Evolutionary conservation across 2,329 filamentous ascomycete genomes (phyloP).

Genomic region (Trichoderma arundinaceum): DNA sequence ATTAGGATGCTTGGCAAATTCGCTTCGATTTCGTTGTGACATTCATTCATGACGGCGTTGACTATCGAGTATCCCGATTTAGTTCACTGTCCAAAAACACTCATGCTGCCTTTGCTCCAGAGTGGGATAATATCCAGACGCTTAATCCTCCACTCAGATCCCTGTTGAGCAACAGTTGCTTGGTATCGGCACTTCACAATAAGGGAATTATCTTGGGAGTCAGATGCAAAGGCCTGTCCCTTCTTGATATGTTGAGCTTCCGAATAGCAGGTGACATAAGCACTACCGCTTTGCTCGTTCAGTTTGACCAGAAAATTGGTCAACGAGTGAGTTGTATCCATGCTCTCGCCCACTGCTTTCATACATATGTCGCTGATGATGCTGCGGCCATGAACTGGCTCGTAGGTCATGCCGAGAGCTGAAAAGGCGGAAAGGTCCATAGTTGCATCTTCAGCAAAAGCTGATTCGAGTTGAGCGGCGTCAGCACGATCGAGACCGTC

Average conservation of each 20-base stretch:
- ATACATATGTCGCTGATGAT: conserved; percentile 1
- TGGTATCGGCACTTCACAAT: conserved; percentile 2
- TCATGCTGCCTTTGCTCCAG: conserved; percentile 11
- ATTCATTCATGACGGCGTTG: neutral
- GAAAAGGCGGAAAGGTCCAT: conserved; percentile 2
- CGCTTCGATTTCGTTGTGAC: neutral
- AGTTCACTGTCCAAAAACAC: neutral
- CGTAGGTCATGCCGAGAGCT: neutral
- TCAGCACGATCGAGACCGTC: conserved; percentile 10
- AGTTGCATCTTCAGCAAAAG: conserved; percentile 2
- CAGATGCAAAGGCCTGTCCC: neutral
- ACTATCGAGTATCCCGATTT: neutral
- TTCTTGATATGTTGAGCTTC: conserved; percentile 18
- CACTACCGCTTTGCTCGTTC: neutral
- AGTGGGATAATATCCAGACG: conserved; percentile 1
- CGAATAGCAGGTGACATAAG: neutral
- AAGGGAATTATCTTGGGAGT: neutral
- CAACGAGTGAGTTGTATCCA: conserved; percentile 11
- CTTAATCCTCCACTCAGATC: conserved; percentile 1
- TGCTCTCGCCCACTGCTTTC: neutral
- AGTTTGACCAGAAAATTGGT: conserved; percentile 8
- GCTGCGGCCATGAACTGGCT: neutral
- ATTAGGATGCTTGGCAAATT: neutral
- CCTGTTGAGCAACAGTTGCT: neutral
- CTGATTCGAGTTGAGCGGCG: neutral